Conservation (phyloP, 129 eudicot species). For the Pittosporum tobira region DNA sequence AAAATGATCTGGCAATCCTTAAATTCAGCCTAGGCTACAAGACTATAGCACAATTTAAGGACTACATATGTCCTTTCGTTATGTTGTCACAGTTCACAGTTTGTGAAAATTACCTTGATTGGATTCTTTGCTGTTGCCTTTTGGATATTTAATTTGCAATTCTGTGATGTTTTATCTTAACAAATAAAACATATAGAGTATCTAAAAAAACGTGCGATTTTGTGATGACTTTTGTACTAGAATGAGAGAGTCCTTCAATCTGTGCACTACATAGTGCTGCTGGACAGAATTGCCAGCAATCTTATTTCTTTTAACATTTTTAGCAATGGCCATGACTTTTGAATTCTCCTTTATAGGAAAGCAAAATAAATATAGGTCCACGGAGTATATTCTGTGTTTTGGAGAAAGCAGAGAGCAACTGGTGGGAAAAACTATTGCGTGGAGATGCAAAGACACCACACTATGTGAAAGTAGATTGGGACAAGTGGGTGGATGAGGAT, state of each 20-base stretch:
- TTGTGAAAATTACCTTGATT: no score
- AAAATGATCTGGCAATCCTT: neutral
- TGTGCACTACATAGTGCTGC: neutral
- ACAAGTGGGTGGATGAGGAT: conserved; percentile 92
- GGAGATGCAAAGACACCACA: conserved; percentile 71
- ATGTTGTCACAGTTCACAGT: no score
- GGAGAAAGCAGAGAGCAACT: conserved; percentile 76
- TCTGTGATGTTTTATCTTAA: no score
- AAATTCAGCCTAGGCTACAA: no score
- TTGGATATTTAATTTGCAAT: no score
- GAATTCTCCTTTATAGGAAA: conserved; percentile 34
- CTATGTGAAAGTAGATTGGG: conserved; percentile 94
- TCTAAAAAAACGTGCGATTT: no score
- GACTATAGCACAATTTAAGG: no score
- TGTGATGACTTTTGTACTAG: no score
- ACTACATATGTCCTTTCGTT: no score
- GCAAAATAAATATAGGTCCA: conserved; percentile 64
- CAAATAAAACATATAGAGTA: no score
- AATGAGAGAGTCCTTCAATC: neutral
- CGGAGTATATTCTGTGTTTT: conserved; percentile 61
- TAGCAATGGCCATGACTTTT: neutral
- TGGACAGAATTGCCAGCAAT: neutral
- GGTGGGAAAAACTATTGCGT: conserved; percentile 70
- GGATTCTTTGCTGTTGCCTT: no score
- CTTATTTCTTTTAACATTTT: neutral